phyloP scores from a whole-genome alignment of 202 grass and related monocot genomes.

The Hordeum pubiflorum region DNA sequence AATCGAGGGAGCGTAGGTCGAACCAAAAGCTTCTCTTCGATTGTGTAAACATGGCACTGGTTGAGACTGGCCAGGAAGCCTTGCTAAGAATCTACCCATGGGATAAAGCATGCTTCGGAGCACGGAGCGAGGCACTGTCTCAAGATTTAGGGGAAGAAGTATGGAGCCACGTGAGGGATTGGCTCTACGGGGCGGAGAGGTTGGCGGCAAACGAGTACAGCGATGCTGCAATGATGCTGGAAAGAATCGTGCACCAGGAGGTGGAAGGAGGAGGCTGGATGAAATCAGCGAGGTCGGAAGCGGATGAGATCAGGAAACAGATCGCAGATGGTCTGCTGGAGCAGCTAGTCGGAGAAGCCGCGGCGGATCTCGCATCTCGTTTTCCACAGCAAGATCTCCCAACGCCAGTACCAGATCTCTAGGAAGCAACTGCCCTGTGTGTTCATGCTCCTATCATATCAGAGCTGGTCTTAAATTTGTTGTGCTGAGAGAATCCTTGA shows the following conservation, averaged over 20 bases:
- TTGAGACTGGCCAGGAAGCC: slow-evolving; percentile 49
- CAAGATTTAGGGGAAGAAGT: slow-evolving; percentile 35
- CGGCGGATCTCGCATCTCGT: slow-evolving; percentile 27
- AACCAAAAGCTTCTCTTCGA: slow-evolving; percentile 81
- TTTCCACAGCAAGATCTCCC: background rate
- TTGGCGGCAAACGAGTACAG: slow-evolving; percentile 11
- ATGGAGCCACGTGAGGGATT: slow-evolving; percentile 41
- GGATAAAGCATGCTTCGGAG: slow-evolving; percentile 6
- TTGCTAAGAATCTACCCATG: slow-evolving; percentile 39
- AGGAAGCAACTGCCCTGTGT: slow-evolving; percentile 24
- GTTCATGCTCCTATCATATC: background rate
- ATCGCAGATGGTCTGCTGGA: slow-evolving; percentile 45
- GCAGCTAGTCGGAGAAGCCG: slow-evolving; percentile 53
- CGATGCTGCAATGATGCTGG: slow-evolving; percentile 31
- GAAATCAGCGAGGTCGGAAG: slow-evolving; percentile 40
- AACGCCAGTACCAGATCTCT: slow-evolving; percentile 13
- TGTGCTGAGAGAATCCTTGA: slow-evolving; percentile 10
- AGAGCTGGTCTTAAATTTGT: slow-evolving; percentile 10
- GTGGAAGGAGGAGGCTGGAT: slow-evolving; percentile 45
- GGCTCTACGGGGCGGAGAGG: slow-evolving; percentile 35
- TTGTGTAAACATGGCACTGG: slow-evolving; percentile 53
- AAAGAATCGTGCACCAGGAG: slow-evolving; percentile 54
- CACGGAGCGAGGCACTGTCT: slow-evolving; percentile 5
- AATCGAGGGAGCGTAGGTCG: slow-evolving; percentile 59
- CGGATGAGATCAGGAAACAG: slow-evolving; percentile 38